These are phyloP conservation scores for Platanthera guangdongensis DNA, from an alignment of 106 monocot species.

Conservation along the genomic window DNA sequence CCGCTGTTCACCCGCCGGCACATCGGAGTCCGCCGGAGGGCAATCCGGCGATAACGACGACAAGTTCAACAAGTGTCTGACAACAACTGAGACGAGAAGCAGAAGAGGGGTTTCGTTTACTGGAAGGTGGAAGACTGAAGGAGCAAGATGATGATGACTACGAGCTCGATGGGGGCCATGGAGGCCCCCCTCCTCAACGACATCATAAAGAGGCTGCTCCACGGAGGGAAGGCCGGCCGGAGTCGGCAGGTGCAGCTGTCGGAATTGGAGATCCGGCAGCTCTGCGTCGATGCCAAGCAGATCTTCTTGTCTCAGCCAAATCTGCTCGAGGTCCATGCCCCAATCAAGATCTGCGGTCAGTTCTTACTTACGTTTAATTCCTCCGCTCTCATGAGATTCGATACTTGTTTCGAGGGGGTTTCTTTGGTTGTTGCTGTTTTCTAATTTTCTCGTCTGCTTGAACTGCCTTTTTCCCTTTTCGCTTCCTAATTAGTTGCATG, in stretches of 20 bases:
- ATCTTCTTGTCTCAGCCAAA: slow-evolving; percentile 59
- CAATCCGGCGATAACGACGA: slow-evolving; percentile 1
- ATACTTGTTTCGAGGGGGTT: not conserved
- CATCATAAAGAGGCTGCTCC: slow-evolving; percentile 31
- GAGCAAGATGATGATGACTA: slow-evolving; percentile 53
- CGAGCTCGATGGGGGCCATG: slow-evolving; percentile 50
- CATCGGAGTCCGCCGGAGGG: not conserved
- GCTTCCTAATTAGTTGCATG: not conserved
- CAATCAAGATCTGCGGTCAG: slow-evolving; percentile 70
- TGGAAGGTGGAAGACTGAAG: not conserved
- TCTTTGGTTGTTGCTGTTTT: no score
- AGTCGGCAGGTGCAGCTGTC: slow-evolving; percentile 47
- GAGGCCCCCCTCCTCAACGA: slow-evolving; percentile 42
- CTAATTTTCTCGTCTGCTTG: not conserved
- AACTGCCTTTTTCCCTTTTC: not conserved
- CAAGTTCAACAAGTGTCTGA: not conserved
- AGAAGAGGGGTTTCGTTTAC: not conserved
- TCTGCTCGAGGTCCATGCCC: slow-evolving; percentile 45
- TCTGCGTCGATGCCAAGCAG: slow-evolving; percentile 45
- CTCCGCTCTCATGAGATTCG: not conserved
- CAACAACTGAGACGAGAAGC: not conserved
- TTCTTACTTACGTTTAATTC: not conserved
- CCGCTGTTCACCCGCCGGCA: not conserved
- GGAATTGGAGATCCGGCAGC: slow-evolving; percentile 65
- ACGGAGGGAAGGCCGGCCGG: slow-evolving; percentile 17